Percentiles rank a stretch among this genome's conserved stretches.
These are phyloP conservation scores for Leucocoprinus birnbaumii DNA, from an alignment of 768 basidiomycete species.

Conservation along the genomic window DNA sequence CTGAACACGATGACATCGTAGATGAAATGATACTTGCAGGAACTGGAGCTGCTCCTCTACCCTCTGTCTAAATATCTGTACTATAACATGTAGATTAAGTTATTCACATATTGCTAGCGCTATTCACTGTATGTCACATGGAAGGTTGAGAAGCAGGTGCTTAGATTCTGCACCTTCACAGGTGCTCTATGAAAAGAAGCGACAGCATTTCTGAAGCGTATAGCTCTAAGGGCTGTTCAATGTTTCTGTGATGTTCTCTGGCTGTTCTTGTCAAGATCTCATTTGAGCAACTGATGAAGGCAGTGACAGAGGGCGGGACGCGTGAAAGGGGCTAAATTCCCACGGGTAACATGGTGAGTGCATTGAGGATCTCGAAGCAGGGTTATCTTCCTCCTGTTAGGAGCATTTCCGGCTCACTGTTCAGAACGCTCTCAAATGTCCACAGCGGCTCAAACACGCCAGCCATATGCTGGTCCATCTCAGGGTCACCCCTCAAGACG, in stretches of 20 bases:
- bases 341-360: conserved; percentile 4
- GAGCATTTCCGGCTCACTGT: not conserved
- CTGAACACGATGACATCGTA: conserved; percentile 65
- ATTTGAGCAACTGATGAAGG: no score
- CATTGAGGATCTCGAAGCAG: not conserved
- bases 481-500: conserved; percentile 45
- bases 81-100: not conserved
- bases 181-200: no score
- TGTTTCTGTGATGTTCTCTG: no score
- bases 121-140: not conserved
- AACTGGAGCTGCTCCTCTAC: conserved; percentile 11
- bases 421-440: conserved; percentile 3
- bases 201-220: no score
- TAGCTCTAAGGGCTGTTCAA: no score
- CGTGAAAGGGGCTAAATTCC: not conserved
- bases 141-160: no score
- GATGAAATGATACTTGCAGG: conserved; percentile 58
- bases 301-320: not conserved
- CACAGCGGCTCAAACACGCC: conserved; percentile 24
- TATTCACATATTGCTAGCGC: not conserved
- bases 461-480: conserved; percentile 21
- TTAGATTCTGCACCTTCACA: no score
- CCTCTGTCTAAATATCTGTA: conserved; percentile 2
- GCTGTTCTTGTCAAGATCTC: no score
- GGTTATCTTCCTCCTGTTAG: conserved; percentile 6